A percentile compares a stretch with the other conserved stretches of the same genome.
Evolutionary conservation across 1,284 basidiomycete species (phyloP).

Genomic region (Waitea zeae): DNA sequence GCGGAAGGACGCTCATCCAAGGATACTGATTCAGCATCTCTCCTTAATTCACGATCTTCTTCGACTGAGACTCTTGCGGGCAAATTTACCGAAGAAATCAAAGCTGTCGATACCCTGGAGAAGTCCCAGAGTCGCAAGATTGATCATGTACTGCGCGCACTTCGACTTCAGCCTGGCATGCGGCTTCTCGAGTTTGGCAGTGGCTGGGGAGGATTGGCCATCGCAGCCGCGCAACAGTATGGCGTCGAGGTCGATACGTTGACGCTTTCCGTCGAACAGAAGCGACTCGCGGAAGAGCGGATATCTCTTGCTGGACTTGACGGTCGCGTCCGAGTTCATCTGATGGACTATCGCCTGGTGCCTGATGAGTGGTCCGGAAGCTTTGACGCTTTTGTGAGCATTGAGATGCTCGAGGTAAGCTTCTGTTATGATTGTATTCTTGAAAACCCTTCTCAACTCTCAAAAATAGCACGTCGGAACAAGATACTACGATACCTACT

Average conservation of each 20-base stretch:
- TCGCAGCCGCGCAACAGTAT: slow-evolving; percentile 54
- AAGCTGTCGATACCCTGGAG: slow-evolving; percentile 65
- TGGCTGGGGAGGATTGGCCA: slow-evolving; percentile 83
- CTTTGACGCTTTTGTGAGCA: slow-evolving; percentile 79
- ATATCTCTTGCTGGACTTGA: slow-evolving; percentile 57
- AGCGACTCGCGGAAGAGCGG: slow-evolving; percentile 69
- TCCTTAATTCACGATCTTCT: no score
- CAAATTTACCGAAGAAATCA: no score
- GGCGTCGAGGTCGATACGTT: slow-evolving; percentile 79
- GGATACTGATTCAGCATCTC: no score
- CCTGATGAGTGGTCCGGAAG: slow-evolving; percentile 55
- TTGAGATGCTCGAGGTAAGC: slow-evolving; percentile 76
- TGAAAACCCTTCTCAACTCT: neutral
- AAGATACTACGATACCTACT: slow-evolving; percentile 54
- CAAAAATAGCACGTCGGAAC: neutral
- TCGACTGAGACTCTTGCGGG: no score
- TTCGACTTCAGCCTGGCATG: slow-evolving; percentile 61
- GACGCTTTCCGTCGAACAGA: slow-evolving; percentile 78
- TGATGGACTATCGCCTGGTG: slow-evolving; percentile 76
- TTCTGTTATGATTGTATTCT: neutral
- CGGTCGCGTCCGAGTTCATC: slow-evolving; percentile 61
- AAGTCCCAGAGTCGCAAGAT: slow-evolving; percentile 72
- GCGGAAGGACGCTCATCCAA: slow-evolving; percentile 41
- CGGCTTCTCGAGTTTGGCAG: slow-evolving; percentile 80
- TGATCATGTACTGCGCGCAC: slow-evolving; percentile 57